Conservation (phyloP, 495 filamentous ascomycete species). For the Terfezia boudieri region DNA sequence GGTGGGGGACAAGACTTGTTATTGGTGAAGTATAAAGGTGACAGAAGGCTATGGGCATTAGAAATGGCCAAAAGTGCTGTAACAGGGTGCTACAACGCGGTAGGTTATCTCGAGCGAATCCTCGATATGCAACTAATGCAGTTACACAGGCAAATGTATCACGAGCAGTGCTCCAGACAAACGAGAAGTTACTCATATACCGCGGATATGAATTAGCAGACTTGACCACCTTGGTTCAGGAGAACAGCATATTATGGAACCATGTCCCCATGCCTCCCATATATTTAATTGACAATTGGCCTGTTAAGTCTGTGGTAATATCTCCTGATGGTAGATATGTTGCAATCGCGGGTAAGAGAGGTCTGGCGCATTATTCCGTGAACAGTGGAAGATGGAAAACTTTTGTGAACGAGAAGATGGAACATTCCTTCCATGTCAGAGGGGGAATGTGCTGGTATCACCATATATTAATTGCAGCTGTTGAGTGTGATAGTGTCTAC, state of each 20-base stretch:
- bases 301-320: conserved; percentile 62
- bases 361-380: conserved; percentile 87
- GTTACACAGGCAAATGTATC: conserved; percentile 45
- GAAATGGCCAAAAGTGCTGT: conserved; percentile 85
- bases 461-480: conserved; percentile 83
- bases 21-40: conserved; percentile 32
- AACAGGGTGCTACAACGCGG: conserved; percentile 64
- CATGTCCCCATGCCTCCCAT: conserved; percentile 62
- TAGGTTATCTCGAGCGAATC: not conserved
- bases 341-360: conserved; percentile 76
- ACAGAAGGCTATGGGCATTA: conserved; percentile 62
- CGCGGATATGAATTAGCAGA: conserved; percentile 79
- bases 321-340: conserved; percentile 87
- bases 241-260: conserved; percentile 69
- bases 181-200: conserved; percentile 68
- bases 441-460: conserved; percentile 99
- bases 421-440: conserved; percentile 75
- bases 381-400: conserved; percentile 90
- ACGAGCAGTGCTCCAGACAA: conserved; percentile 68
- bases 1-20: conserved; percentile 71
- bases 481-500: conserved; percentile 61
- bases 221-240: conserved; percentile 74
- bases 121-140: not conserved
- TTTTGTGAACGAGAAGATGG: conserved; percentile 56
- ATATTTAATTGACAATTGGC: conserved; percentile 81